A percentile compares a stretch with the other conserved stretches of the same genome.
Conservation (phyloP, 164 flowering plant species). For the Platanus orientalis region DNA sequence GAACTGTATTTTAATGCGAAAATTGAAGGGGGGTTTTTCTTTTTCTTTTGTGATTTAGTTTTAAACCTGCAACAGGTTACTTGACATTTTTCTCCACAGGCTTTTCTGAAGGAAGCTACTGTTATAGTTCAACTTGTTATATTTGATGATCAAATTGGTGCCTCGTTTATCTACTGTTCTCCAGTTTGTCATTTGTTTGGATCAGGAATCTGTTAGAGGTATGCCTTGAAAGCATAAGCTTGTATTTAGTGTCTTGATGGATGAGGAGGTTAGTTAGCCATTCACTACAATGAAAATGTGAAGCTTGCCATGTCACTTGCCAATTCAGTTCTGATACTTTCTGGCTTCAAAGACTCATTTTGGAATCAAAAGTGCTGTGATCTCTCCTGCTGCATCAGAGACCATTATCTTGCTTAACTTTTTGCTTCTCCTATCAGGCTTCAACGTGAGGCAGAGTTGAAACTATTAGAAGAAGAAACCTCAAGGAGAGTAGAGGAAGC, state of each 20-base stretch:
- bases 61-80: conserved; percentile 64
- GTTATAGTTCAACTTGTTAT: conserved; percentile 78
- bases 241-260: conserved; percentile 48
- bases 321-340: conserved; percentile 18
- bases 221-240: conserved; percentile 86
- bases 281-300: conserved; percentile 27
- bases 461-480: conserved; percentile 93
- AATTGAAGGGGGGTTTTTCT: conserved; percentile 27
- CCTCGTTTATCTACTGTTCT: conserved; percentile 86
- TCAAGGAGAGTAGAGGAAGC: conserved; percentile 84
- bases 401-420: conserved; percentile 30
- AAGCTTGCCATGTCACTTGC: conserved; percentile 22
- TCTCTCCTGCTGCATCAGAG: conserved; percentile 13
- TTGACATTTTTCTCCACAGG: conserved; percentile 90
- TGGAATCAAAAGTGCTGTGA: conserved; percentile 13
- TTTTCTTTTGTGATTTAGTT: conserved; percentile 42
- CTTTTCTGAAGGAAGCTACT: conserved; percentile 92
- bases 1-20: conserved; percentile 14
- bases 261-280: conserved; percentile 58
- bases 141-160: conserved; percentile 88
- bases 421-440: conserved; percentile 55
- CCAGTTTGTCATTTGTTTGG: conserved; percentile 92
- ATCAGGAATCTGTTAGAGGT: conserved; percentile 95
- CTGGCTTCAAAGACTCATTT: conserved; percentile 20
- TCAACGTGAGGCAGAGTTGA: conserved; percentile 85